phyloP scores from a whole-genome alignment of 2,329 filamentous ascomycete species.

The Ascochyta koolunga region DNA sequence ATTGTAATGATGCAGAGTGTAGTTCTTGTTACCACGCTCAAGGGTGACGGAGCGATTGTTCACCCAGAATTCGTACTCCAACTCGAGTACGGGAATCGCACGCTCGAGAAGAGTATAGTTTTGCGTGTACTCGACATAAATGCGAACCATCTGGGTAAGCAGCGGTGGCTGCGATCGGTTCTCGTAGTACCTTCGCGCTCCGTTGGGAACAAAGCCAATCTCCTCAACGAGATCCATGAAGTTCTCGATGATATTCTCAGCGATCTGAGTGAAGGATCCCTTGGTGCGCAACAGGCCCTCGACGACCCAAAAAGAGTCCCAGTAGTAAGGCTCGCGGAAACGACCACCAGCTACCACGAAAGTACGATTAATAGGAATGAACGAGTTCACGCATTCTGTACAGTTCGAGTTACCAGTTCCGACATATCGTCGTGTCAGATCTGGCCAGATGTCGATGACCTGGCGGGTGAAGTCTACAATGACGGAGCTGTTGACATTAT shows the following conservation, averaged over 20 bases:
- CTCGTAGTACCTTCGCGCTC: constrained; percentile 70
- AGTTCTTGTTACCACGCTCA: constrained; percentile 54
- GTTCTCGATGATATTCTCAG: constrained; percentile 72
- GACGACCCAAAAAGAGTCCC: constrained; percentile 73
- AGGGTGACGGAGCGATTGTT: constrained; percentile 65
- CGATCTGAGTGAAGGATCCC: constrained; percentile 67
- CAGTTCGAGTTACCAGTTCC: constrained; percentile 50
- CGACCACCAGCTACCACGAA: constrained; percentile 75
- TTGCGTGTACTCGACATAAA: constrained; percentile 69
- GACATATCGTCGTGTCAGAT: constrained; percentile 67
- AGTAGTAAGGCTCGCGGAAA: constrained; percentile 74
- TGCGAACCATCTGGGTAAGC: constrained; percentile 68
- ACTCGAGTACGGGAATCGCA: constrained; percentile 66
- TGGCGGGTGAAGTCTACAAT: constrained; percentile 66
- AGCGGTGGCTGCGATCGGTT: constrained; percentile 72
- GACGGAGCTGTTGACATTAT: constrained; percentile 61
- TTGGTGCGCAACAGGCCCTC: constrained; percentile 69
- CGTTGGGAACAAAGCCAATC: constrained; percentile 72
- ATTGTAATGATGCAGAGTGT: constrained; percentile 65
- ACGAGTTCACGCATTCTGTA: constrained; percentile 66
- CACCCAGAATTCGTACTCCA: constrained; percentile 69
- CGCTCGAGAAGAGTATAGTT: constrained; percentile 66
- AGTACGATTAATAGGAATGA: constrained; percentile 69
- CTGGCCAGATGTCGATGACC: constrained; percentile 73
- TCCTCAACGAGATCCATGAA: constrained; percentile 70